Evolutionary conservation across 1,284 basidiomycete genomes (phyloP).

Genomic region (Coriolopsis trogii): DNA sequence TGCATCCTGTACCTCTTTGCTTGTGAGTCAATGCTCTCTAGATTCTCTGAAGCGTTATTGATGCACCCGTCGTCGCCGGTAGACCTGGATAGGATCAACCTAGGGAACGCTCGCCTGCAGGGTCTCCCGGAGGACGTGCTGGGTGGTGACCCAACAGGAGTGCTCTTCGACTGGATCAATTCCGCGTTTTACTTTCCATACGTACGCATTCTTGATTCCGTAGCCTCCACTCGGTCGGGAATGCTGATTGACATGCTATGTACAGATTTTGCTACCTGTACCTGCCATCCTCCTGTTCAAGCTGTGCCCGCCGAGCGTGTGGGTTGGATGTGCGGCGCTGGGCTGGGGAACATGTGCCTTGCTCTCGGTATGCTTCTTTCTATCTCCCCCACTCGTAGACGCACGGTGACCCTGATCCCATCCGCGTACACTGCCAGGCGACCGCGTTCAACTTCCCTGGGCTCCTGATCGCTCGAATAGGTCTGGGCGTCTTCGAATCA

Average conservation of each 20-base stretch:
- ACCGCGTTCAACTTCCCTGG: constrained; percentile 58
- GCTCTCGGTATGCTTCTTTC: constrained; percentile 63
- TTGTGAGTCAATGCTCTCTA: constrained; percentile 45
- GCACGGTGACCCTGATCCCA: background rate
- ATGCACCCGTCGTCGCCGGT: background rate
- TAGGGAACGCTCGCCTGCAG: constrained; percentile 78
- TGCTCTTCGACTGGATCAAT: constrained; percentile 73
- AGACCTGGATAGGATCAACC: constrained; percentile 76
- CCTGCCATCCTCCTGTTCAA: constrained; percentile 70
- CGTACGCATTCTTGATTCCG: constrained; percentile 41
- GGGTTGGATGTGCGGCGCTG: constrained; percentile 66
- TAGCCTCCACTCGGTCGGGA: background rate
- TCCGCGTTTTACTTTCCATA: constrained; percentile 79
- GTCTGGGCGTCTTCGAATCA: constrained; percentile 72
- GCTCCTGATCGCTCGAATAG: constrained; percentile 60
- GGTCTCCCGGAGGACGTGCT: constrained; percentile 66
- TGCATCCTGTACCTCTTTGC: constrained; percentile 73
- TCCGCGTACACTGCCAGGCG: constrained; percentile 43
- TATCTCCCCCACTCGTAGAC: background rate
- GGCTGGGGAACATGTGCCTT: constrained; percentile 77
- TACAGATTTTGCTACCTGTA: constrained; percentile 68
- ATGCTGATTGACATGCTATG: background rate
- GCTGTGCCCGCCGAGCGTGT: constrained; percentile 63
- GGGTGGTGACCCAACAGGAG: constrained; percentile 66
- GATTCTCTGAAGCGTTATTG: no score